Conservation (phyloP, 2,329 filamentous ascomycete species). For the Calonectria montana region DNA sequence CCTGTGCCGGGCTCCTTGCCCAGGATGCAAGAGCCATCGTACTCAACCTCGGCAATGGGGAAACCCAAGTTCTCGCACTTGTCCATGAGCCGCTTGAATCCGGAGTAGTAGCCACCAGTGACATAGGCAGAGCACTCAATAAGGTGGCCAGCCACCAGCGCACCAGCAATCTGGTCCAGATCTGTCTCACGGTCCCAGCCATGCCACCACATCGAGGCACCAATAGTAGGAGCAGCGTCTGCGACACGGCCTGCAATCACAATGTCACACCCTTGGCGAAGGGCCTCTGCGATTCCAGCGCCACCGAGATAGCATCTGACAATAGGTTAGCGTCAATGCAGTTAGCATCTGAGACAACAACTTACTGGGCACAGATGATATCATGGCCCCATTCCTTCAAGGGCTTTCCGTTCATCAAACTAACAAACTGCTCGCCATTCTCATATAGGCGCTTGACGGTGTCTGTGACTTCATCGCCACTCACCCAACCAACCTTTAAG, state of each 20-base stretch:
- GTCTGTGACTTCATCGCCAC: conserved; percentile 50
- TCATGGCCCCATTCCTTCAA: conserved; percentile 40
- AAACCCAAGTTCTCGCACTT: conserved; percentile 39
- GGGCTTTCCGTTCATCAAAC: conserved; percentile 39
- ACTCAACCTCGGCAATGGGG: conserved; percentile 48
- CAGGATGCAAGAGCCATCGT: conserved; percentile 45
- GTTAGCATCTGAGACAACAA: neutral
- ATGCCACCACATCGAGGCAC: conserved; percentile 65
- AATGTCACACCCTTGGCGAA: conserved; percentile 55
- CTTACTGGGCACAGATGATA: conserved; percentile 30
- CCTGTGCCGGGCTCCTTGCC: conserved; percentile 46
- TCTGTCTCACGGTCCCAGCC: conserved; percentile 56
- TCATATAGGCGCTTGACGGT: conserved; percentile 33
- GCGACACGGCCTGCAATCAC: conserved; percentile 59
- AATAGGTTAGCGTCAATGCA: neutral
- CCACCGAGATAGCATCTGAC: conserved; percentile 48
- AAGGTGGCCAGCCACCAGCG: conserved; percentile 61
- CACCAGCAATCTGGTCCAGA: conserved; percentile 59
- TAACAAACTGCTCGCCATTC: conserved; percentile 37
- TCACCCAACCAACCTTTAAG: conserved; percentile 51
- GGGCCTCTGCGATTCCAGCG: conserved; percentile 54
- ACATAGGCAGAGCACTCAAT: conserved; percentile 65
- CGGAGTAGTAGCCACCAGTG: conserved; percentile 64
- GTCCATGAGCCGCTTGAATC: conserved; percentile 47
- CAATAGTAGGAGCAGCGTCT: conserved; percentile 62